Base-by-base conservation (phyloP, 2,329 filamentous ascomycete species). In the Epichloe sylvatica region DNA sequence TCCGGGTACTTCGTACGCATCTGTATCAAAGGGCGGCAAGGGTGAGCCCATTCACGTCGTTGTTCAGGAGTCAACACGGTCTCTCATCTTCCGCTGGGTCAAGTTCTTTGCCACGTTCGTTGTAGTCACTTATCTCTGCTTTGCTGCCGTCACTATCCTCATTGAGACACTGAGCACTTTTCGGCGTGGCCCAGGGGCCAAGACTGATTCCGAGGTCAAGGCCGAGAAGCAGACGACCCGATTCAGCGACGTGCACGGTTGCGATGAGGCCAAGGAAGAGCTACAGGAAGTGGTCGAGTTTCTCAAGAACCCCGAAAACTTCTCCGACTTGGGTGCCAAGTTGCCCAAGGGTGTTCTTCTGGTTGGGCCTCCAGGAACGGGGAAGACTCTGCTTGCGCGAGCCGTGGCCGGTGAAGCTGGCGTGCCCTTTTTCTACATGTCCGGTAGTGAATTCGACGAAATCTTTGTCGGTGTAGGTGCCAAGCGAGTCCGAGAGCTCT, bases 341-440 rank as follows among this genome's bases (percentile, higher is more conserved):
- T 78, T 98, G 49, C 92, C 92, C 49, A 98, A 97, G 69, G 92
- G 92, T 73, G 88, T 98, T 52, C 77, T 98, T 46, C 78, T 98
- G 23, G 88, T 95, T 61, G 92, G 92, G 0, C 92, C 92, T 62
- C 92, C 92, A 47, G 92, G 92, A 71, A 98, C 92, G 53, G 92
- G 92, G 70, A 98, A 98, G 71, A 98, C 92, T 12, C 78, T 98
- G 39, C 78, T 98, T 53, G 92, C 92, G 54, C 84, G 92, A 60
- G 94, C 92, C 49, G 92, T 98, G 53, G 92, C 92, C 45, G 92
- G 92, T 47, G 92, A 98, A 71, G 90, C 92, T 49, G 92, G 91
- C 50, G 92, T 98, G 17, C 92, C 92, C 1, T 98, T 98, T 76
- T 98, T 97, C 76, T 98, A 96, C 76, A 97, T 98, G 91, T 98